Base-by-base conservation (phyloP, 2,329 filamentous ascomycete species). In the Ascochyta koolunga region DNA sequence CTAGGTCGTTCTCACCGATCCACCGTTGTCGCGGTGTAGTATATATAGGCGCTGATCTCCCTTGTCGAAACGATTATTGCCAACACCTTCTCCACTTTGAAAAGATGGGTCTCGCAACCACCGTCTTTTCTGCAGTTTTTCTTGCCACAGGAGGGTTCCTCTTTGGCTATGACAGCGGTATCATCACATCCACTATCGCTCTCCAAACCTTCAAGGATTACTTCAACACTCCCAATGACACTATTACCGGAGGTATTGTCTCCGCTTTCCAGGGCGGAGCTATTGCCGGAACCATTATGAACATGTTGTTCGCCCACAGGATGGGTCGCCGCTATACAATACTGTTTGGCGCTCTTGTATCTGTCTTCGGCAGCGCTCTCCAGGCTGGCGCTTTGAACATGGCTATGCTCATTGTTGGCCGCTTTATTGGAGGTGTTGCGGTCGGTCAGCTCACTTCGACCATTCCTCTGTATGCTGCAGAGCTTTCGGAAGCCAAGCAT, bases 391-490 rank as follows among this genome's bases (percentile, higher is more conserved):
- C 75, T 0, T 57, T 70, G 9, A 69, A 65, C 40, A 66, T 77
- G 48, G 69, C 69, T 16, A 81, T 81, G 76, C 65, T 83, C 10
- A 79, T 82, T 32, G 66, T 75, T n/a, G 80, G 80, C 6, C 77
- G 81, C 49, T 77, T 80, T 57, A 77, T 82, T 55, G 80, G 79
- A 10, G 81, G 81, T 4, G 49, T 80, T 11, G 80, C 79, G 1
- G 73, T 82, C n/a, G 80, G 80, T 3, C 56, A 57, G 35, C 58
- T 67, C 15, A 62, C 59, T 5, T 60, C 53, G 8, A 60, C 57
- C n/a, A 57, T 60, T 24, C 61, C 61, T 10, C 55, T 64, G 52
- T 66, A 64, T 35, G 58, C 58, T 15, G 58, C 51, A 41, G 73
- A 76, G 57, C 67, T 76, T 22, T 68, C 71, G 4, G 65, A 69